These are phyloP conservation scores for Ascochyta clinopodiicola DNA, from an alignment of 2,329 filamentous ascomycete genomes.

Conservation along the genomic window DNA sequence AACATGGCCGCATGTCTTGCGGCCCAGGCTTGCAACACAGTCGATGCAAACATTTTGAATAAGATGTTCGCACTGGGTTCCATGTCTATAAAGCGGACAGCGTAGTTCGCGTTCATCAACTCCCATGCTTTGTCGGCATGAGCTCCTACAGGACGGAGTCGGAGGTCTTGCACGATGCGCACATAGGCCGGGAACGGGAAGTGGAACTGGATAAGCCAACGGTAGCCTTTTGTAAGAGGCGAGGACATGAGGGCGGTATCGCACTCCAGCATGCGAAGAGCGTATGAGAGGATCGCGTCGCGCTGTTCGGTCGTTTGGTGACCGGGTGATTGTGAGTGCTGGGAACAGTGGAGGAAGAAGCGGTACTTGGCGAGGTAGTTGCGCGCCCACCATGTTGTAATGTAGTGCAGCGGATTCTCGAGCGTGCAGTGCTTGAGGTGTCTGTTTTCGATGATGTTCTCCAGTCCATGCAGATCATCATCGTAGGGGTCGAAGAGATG, in stretches of 20 bases:
- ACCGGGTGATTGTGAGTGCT: constrained; percentile 14
- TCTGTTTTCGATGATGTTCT: constrained; percentile 50
- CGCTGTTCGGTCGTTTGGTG: constrained; percentile 31
- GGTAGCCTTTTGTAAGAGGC: constrained; percentile 50
- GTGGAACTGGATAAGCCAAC: constrained; percentile 53
- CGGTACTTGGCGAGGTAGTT: constrained; percentile 56
- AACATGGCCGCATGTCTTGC: constrained; percentile 19
- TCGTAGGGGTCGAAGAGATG: constrained; percentile 19
- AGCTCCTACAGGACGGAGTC: constrained; percentile 42
- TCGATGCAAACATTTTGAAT: constrained; percentile 56
- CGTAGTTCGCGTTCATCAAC: constrained; percentile 55
- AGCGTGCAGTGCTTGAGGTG: constrained; percentile 44
- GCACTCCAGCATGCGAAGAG: constrained; percentile 53
- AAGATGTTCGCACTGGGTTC: constrained; percentile 32
- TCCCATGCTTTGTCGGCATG: constrained; percentile 52
- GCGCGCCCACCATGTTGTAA: constrained; percentile 57
- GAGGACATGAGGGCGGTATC: constrained; percentile 56
- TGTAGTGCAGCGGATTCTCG: constrained; percentile 47
- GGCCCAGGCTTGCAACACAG: constrained; percentile 62
- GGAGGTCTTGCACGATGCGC: constrained; percentile 54
- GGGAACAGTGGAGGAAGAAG: constrained; percentile 58
- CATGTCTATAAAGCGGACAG: constrained; percentile 41
- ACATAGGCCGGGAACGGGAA: constrained; percentile 60
- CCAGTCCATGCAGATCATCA: constrained; percentile 43
- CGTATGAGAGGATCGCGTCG: constrained; percentile 38